Evolutionary conservation across 2,329 filamentous ascomycete genomes (phyloP), one percentile per base, ranked within the genome.

Genomic region (Nemania sp.): DNA sequence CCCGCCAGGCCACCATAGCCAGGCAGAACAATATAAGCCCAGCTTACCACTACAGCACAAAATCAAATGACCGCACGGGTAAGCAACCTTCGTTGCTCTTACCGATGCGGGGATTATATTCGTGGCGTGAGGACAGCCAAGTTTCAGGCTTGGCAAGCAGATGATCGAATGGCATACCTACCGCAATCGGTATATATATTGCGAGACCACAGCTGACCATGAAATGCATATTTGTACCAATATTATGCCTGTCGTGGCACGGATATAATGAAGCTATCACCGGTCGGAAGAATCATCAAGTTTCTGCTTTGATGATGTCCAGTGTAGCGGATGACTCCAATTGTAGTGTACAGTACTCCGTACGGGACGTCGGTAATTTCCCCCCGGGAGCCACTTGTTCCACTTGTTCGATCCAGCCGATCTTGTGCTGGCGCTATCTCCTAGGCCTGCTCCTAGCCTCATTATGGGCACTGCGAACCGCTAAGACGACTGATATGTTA

Each of bases 361-460:
- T 55, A 47, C 34, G 53, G 30, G 33, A 48, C 44, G 43, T 52
- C 33, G 43, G n/a, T n/a, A n/a, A n/a, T n/a, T n/a, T n/a, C n/a
- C n/a, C n/a, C n/a, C n/a, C n/a, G n/a, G n/a, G n/a, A n/a, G n/a
- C n/a, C n/a, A n/a, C 23, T 41, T 46, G 43, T 33, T 28, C 43
- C 33, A 44, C 52, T 56, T 19, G 15, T 17, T 28, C 9, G 43
- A 48, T 33, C 30, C 26, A 56, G 52, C 48, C 47, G 41, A 36
- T 51, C 33, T 22, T 39, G 14, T 23, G n/a, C 33, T 45, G 24
- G 11, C 41, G 41, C 24, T 46, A 45, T 45, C 42, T 30, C 37
- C 11, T 22, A 12, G 19, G 26, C 43, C 41, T 34, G 47, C 28
- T 39, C 9, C 30, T n/a, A n/a, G n/a, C n/a, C n/a, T n/a, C n/a